Evolutionary conservation across 2,329 filamentous ascomycete genomes (phyloP).

Genomic region (Trichoderma asperellum): DNA sequence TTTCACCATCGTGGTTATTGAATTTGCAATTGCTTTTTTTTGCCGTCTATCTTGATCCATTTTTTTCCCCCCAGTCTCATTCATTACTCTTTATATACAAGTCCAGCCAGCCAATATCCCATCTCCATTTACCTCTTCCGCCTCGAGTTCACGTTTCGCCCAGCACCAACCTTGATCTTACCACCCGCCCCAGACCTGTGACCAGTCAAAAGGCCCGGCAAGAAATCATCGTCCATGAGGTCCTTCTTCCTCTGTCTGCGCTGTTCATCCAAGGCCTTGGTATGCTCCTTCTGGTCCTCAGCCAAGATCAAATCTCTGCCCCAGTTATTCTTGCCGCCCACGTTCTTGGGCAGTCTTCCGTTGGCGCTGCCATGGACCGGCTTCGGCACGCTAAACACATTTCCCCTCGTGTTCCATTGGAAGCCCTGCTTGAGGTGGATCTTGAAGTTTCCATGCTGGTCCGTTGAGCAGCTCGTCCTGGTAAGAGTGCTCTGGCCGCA

Average conservation of each 20-base stretch:
- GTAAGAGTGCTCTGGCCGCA: slow-evolving; percentile 89
- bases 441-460: slow-evolving; percentile 76
- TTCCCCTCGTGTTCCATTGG: slow-evolving; percentile 93
- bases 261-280: slow-evolving; percentile 64
- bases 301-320: slow-evolving; percentile 81
- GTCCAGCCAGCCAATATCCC: not conserved
- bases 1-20: not conserved
- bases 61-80: not conserved
- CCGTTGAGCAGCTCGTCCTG: slow-evolving; percentile 83
- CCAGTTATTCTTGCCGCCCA: slow-evolving; percentile 86
- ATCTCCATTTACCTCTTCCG: slow-evolving; percentile 49
- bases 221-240: slow-evolving; percentile 92
- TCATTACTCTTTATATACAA: not conserved
- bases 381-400: slow-evolving; percentile 92
- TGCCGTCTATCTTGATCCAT: not conserved
- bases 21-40: not conserved
- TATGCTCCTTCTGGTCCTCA: slow-evolving; percentile 95
- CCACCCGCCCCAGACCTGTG: slow-evolving; percentile 68
- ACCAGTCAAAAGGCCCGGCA: slow-evolving; percentile 83
- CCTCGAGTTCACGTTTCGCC: slow-evolving; percentile 81
- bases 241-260: slow-evolving; percentile 73
- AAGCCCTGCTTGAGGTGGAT: slow-evolving; percentile 92
- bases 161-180: slow-evolving; percentile 79
- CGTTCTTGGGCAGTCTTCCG: slow-evolving; percentile 69
- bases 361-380: slow-evolving; percentile 79